Evolutionary conservation across 2,329 filamentous ascomycete genomes (phyloP).

Genomic region (Aureobasidium mangrovei): DNA sequence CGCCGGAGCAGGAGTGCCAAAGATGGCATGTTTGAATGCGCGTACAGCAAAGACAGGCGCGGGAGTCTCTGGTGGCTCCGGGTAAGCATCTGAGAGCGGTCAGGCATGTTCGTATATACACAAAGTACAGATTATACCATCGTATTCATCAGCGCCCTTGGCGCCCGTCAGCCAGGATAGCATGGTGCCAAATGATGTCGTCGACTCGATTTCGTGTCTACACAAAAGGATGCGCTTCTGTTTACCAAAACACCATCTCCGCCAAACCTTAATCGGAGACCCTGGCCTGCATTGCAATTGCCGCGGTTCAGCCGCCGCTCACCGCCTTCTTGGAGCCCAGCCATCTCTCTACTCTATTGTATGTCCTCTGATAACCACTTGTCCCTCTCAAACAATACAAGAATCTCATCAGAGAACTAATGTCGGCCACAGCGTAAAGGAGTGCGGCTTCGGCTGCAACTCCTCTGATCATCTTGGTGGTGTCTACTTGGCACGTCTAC

Average conservation of each 20-base stretch:
- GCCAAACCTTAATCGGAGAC: neutral
- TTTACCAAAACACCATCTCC: neutral
- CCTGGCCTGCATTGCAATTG: neutral
- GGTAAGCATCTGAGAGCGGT: conserved; percentile 9
- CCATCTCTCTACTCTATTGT: neutral
- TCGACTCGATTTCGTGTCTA: neutral
- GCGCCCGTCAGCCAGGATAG: conserved; percentile 17
- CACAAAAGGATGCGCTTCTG: neutral
- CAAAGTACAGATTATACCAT: neutral
- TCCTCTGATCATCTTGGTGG: conserved; percentile 20
- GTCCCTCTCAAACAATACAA: neutral
- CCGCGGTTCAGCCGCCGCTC: neutral
- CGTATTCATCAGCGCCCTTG: neutral
- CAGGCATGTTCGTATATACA: neutral
- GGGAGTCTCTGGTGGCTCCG: conserved; percentile 54
- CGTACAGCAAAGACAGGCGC: conserved; percentile 59
- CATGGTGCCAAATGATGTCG: conserved; percentile 12
- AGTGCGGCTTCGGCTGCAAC: conserved; percentile 40
- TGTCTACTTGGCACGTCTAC: conserved; percentile 8
- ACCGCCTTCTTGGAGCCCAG: neutral
- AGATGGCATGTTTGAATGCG: conserved; percentile 57
- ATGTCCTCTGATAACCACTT: conserved; percentile 3
- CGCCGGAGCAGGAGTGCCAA: conserved; percentile 51
- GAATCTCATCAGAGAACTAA: conserved; percentile 3
- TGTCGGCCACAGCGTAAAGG: conserved; percentile 31